These are phyloP conservation scores for Trypanosoma caninum DNA, from an alignment of 208 protist genomes.

Conservation along the genomic window DNA sequence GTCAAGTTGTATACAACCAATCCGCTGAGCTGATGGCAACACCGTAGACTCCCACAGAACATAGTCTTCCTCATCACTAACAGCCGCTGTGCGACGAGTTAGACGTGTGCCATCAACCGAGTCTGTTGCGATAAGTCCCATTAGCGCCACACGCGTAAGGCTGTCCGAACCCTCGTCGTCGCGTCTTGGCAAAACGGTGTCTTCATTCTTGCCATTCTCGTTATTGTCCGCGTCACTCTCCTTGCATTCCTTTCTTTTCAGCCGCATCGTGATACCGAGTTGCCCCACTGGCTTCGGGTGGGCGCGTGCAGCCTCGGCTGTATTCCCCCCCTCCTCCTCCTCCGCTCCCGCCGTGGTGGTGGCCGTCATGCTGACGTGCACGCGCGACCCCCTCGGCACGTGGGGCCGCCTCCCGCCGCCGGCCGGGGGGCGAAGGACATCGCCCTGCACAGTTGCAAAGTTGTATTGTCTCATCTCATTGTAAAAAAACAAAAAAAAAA, in stretches of 20 bases:
- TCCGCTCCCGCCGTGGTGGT: slow-evolving; percentile 2
- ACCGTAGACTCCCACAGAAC: slow-evolving; percentile 6
- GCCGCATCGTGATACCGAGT: not conserved
- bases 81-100: slow-evolving; percentile 12
- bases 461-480: not conserved
- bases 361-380: slow-evolving; percentile 55
- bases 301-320: too few species aligned
- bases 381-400: slow-evolving; percentile 38
- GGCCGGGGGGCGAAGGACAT: not conserved
- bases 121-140: slow-evolving; percentile 15
- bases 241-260: not conserved
- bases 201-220: slow-evolving; percentile 8
- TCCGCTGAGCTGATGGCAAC: slow-evolving; percentile 15
- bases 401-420: slow-evolving; percentile 25
- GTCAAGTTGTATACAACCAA: slow-evolving; percentile 16
- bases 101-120: slow-evolving; percentile 3
- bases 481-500: too few species aligned
- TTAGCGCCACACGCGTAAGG: slow-evolving; percentile 2
- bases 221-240: not conserved
- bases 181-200: slow-evolving; percentile 25
- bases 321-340: too few species aligned
- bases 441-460: slow-evolving; percentile 1
- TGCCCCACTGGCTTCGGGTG: not conserved
- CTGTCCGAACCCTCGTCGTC: not conserved
- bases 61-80: not conserved